Evolutionary conservation across 1,284 basidiomycete genomes (phyloP), one percentile per base, ranked within the genome.

Genomic region (Cryptococcus sp.): DNA sequence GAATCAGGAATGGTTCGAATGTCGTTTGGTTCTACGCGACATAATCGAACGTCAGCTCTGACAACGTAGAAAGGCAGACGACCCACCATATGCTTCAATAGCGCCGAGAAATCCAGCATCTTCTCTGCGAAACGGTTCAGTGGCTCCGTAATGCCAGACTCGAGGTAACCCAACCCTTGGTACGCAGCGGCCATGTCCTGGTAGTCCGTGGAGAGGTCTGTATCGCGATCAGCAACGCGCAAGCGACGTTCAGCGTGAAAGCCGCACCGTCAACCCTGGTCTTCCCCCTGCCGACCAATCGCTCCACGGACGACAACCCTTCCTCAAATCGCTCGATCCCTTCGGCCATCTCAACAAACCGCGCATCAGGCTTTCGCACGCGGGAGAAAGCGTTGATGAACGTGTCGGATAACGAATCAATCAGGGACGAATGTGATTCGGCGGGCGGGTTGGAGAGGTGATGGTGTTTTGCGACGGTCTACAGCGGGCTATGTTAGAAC

Each of bases 61-160:
- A 51, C 43, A 40, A 49, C 30, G 16, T 38, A n/a, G n/a, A 52
- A 11, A 20, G 6, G 43, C 19, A 20, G 19, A 16, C 30, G 11
- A 80, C 86, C 19, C 73, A 91, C 91, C 68, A 85, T 85, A 72
- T 93, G 90, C 55, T 91, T 86, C 41, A 94, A 77, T 22, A 93
- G 80, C 0, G 89, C 88, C 3, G 91, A 93, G 73, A 94, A 95
- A 75, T 97, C 93, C 43, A 96, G 82, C 62, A 98, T 83, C 5
- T 93, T 94, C 69, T 93, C 91, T 23, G 94, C 97, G 69, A 97
- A 96, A 69, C 95, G 88, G 73, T 96, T 95, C 61, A 99, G 80
- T 1, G 92, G 93, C 67, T 97, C 93, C 30, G 95, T 98, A 66
- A 99, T 98, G 40, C 95, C 95, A 61, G 91, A 93, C 79, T 99